Base-by-base conservation (phyloP, 352 stramenopile species). In the Phytopythium aichiense region DNA sequence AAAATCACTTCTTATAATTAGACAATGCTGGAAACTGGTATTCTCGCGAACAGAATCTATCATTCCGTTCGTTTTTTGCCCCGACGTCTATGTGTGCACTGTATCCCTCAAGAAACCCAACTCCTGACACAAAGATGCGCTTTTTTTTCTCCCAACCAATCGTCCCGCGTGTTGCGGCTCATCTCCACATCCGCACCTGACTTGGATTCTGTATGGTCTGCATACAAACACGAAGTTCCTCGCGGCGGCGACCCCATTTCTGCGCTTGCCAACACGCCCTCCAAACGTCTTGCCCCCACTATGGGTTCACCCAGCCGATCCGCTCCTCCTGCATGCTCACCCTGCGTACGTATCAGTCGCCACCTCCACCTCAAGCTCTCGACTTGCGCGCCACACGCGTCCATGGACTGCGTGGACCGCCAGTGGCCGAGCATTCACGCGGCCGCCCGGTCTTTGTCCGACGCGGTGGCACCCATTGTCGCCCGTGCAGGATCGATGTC, bases 161-260 rank as follows among this genome's bases (percentile, higher is more conserved):
- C 16, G 16, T n/a, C 40, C 42, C 42, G 45, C 45, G 45, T 52
- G 45, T 52, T 52, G 45, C 5, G 22, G 45, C 45, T 28, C 45
- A 52, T 52, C 45, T 20, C 45, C 23, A 2, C 16, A 11, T 1
- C 2, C 2, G 6, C 40, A 22, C 13, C n/a, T 15, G 5, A 49
- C 45, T 52, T 52, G 22, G 45, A 1, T 7, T 52, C 30, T 52
- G 45, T 52, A 52, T 52, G 2, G n/a, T 7, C 13, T 22, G 22
- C 45, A 52, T 52, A 52, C 45, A 52, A 50, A 56, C 31, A 56
- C 50, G 50, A 56, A 23, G 50, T 49, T 49, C 16, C 42, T 49
- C 7, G 42, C 8, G 12, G 42, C 42, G 16, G 6, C 7, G 20
- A 9, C 16, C 45, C 45, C 45, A 20, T 52, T 52, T 25, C 42